Evolutionary conservation across 331 rosid genomes (phyloP), one percentile per base, ranked within the genome.

Genomic region (Acacia pycnantha): DNA sequence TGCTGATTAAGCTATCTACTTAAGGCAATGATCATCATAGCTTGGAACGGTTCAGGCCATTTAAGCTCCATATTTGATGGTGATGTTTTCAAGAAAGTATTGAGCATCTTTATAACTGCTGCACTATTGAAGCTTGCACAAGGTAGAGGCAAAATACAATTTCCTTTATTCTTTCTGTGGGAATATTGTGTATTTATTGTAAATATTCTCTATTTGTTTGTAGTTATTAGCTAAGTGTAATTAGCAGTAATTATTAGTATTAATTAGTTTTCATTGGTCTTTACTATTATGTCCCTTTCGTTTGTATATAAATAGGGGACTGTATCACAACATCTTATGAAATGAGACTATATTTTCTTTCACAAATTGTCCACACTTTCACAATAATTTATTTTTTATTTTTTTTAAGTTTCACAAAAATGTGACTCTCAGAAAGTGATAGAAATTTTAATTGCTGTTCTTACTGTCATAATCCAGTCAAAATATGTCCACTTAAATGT

Each of bases 81-180:
- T 46, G 90, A 88, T 37, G 92, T 93, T 84, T 93, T 95, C 91
- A 95, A 90, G 89, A 88, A 91, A 88, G 97, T 95, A 62, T 86
- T 93, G 83, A 95, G 98, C 83, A 79, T 95, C 90, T 95, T 95
- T 82, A 92, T 93, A 76, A 93, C 99, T 84, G 99, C 99, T 70
- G 97, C 99, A 66, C 78, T 95, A 81, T 85, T 95, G 92, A 93
- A 95, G 90, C 97, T 95, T 79, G 93, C 84, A 79, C 99, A 95
- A 82, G 99, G 99, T 95, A 91, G 53, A 80, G 31, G 59, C 31
- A 41, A 70, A n/a, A 5, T 70, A 22, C 3, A 43, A 43, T 68
- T 70, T 22, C 54, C 53, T 66, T 43, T 14, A 37, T 19, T 62
- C 22, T 78, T 56, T 73, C 33, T 29, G 3, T 29, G 33, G 33